phyloP scores from a whole-genome alignment of 352 stramenopile genomes.

The Blastocystis hominis region DNA sequence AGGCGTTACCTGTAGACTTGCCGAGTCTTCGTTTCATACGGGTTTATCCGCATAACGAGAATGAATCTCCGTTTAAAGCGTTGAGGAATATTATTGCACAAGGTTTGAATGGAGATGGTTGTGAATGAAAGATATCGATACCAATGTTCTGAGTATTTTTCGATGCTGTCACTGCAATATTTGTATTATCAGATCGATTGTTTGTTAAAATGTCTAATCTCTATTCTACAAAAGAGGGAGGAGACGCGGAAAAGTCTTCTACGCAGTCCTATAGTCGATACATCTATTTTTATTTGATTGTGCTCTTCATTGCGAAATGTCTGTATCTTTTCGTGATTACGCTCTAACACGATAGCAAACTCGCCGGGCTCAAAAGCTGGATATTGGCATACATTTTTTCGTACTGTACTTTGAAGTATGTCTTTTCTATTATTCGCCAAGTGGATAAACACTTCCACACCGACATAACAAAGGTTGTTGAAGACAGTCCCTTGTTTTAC shows the following conservation, averaged over 20 bases:
- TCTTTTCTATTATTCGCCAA: constrained; percentile 31
- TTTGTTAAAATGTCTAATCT: constrained; percentile 19
- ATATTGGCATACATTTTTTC: background rate
- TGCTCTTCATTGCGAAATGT: background rate
- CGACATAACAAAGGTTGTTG: background rate
- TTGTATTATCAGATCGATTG: background rate
- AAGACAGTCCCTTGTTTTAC: constrained; percentile 41
- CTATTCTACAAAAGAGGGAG: background rate
- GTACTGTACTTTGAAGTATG: constrained; percentile 35
- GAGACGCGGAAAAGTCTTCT: background rate
- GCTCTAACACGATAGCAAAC: background rate
- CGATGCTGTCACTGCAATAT: background rate
- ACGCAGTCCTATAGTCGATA: constrained; percentile 2
- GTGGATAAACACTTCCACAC: constrained; percentile 30
- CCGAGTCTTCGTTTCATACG: background rate
- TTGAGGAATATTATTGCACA: constrained; percentile 15
- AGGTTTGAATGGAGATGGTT: background rate
- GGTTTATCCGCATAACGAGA: background rate
- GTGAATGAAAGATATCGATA: background rate
- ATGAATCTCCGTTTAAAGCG: constrained; percentile 1
- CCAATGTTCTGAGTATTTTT: background rate
- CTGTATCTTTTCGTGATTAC: background rate
- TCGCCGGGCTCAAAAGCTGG: background rate
- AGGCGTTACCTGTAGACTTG: background rate
- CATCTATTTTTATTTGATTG: constrained; percentile 31